Conservation (phyloP, 352 stramenopile genomes). For the Phytophthora pisi region DNA sequence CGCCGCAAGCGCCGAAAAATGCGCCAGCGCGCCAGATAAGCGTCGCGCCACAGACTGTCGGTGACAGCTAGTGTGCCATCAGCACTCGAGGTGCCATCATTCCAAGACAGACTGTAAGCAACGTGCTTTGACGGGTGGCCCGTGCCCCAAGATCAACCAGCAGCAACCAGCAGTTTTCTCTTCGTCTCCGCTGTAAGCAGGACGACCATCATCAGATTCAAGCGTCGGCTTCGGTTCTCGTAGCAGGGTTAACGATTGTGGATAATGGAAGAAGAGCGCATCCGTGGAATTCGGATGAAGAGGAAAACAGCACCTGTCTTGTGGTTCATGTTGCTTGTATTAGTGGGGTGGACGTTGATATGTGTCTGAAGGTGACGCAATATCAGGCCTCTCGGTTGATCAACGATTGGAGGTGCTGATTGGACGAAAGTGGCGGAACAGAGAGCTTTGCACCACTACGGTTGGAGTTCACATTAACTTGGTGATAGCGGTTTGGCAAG, state of each 20-base stretch:
- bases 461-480: too few species aligned
- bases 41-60: conserved; percentile 22
- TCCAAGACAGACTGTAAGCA: conserved; percentile 7
- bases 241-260: conserved; percentile 14
- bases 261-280: conserved; percentile 27
- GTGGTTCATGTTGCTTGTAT: too few species aligned
- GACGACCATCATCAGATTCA: neutral
- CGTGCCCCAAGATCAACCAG: conserved; percentile 16
- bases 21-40: conserved; percentile 98
- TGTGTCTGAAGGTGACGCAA: too few species aligned
- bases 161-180: conserved; percentile 27
- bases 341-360: too few species aligned
- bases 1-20: conserved; percentile 99
- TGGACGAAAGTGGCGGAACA: too few species aligned
- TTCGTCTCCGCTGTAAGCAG: conserved; percentile 6
- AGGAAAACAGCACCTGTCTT: conserved; percentile 12
- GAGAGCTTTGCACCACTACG: too few species aligned
- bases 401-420: too few species aligned
- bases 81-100: too few species aligned
- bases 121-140: conserved; percentile 15
- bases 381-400: too few species aligned
- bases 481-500: too few species aligned
- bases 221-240: neutral
- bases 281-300: conserved; percentile 29
- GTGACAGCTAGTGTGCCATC: conserved; percentile 4